These are phyloP conservation scores for Fusarium sp. DNA, from an alignment of 2,329 filamentous ascomycete species.

Conservation along the genomic window DNA sequence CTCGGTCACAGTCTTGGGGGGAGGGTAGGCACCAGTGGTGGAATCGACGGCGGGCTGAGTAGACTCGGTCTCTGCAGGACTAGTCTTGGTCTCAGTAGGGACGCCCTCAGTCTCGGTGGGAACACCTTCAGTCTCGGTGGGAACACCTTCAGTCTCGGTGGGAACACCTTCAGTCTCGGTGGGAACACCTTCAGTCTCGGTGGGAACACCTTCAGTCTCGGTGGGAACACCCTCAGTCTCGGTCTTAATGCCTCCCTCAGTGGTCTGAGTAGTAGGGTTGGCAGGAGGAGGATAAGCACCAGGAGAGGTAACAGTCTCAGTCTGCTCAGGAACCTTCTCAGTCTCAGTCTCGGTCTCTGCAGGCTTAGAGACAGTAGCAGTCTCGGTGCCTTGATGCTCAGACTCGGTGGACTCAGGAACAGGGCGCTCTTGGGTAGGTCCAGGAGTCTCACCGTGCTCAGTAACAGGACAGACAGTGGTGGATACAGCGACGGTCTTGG, in stretches of 20 bases:
- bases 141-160: background rate
- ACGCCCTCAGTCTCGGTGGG: background rate
- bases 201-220: background rate
- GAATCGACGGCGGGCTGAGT: background rate
- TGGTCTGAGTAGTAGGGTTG: no score
- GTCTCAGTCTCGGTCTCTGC: conserved; percentile 9
- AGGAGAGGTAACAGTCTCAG: background rate
- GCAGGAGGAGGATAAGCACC: background rate
- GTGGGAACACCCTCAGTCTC: background rate
- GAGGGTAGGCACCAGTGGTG: background rate
- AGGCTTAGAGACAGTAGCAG: conserved; percentile 4
- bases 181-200: background rate
- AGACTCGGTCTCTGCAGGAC: background rate
- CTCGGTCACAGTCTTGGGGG: background rate
- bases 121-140: background rate
- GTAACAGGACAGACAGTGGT: conserved; percentile 44
- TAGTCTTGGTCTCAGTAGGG: background rate
- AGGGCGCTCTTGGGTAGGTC: conserved; percentile 8
- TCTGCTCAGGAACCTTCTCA: background rate
- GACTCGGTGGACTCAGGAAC: conserved; percentile 1
- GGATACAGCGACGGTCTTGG: conserved; percentile 42
- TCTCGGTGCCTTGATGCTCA: conserved; percentile 2
- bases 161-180: background rate
- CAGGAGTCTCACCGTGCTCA: conserved; percentile 29
- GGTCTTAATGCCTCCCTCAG: no score